Evolutionary conservation across 208 protist genomes (phyloP).

Genomic region (Wallacemonas collosoma): DNA sequence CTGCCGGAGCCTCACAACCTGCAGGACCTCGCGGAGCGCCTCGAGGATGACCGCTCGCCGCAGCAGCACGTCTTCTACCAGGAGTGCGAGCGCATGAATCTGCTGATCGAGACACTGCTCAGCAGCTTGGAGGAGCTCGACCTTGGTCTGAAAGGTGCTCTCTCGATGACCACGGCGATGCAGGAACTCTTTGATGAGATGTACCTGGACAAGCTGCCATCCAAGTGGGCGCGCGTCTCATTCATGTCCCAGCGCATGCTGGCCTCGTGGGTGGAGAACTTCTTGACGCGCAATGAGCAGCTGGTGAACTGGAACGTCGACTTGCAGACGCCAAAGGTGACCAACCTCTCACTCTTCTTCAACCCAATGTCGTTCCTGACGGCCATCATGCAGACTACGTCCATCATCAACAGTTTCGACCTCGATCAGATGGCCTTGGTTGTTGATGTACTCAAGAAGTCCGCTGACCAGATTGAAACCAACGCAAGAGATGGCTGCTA

Average conservation of each 20-base stretch:
- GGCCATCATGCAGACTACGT: slow-evolving; percentile 98
- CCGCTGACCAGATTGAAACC: slow-evolving; percentile 92
- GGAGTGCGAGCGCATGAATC: slow-evolving; percentile 99
- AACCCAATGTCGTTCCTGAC: slow-evolving; percentile 99
- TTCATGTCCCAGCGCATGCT: slow-evolving; percentile 96
- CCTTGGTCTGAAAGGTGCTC: slow-evolving; percentile 94
- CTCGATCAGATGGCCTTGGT: slow-evolving; percentile 96
- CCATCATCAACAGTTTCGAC: slow-evolving; percentile 97
- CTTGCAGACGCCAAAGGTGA: slow-evolving; percentile 93
- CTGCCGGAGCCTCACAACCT: slow-evolving; percentile 93
- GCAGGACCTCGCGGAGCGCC: slow-evolving; percentile 90
- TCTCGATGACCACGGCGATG: slow-evolving; percentile 94
- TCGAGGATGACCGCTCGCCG: slow-evolving; percentile 97
- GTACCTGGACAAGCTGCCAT: slow-evolving; percentile 94
- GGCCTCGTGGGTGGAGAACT: slow-evolving; percentile 95
- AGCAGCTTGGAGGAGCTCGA: slow-evolving; percentile 96
- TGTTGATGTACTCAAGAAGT: slow-evolving; percentile 96
- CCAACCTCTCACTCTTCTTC: slow-evolving; percentile 97
- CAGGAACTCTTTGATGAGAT: slow-evolving; percentile 93
- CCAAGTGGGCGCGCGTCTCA: slow-evolving; percentile 94
- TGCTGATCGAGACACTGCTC: slow-evolving; percentile 92
- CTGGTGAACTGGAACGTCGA: slow-evolving; percentile 94
- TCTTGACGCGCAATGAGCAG: slow-evolving; percentile 94
- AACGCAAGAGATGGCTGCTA: slow-evolving; percentile 97
- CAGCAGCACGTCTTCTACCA: slow-evolving; percentile 98